Conservation (phyloP, 2,329 filamentous ascomycete species). For the Anthostomella pinea region DNA sequence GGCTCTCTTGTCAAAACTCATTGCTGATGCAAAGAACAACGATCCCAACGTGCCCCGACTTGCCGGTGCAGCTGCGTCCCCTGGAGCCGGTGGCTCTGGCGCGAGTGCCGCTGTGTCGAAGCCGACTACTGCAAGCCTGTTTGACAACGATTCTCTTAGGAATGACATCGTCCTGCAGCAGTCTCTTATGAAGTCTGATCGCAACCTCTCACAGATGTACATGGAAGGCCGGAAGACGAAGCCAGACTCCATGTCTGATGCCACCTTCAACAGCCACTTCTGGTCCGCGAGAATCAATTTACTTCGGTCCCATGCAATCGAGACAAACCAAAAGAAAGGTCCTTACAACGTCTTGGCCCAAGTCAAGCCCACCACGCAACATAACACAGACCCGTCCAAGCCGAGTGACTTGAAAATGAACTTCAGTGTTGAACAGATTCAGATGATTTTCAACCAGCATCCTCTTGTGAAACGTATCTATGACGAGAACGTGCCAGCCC, state of each 20-base stretch:
- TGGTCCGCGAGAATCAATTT: constrained; percentile 88
- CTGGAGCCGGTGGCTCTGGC: constrained; percentile 37
- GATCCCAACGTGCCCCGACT: constrained; percentile 52
- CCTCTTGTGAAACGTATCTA: constrained; percentile 87
- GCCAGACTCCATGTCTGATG: constrained; percentile 75
- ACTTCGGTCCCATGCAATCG: constrained; percentile 85
- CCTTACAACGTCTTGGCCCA: constrained; percentile 92
- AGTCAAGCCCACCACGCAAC: constrained; percentile 75
- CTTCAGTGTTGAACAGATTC: constrained; percentile 87
- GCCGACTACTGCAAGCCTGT: constrained; percentile 61
- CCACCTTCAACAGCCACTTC: constrained; percentile 86
- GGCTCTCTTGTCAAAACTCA: constrained; percentile 73
- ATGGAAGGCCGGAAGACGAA: constrained; percentile 81
- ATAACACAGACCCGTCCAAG: constrained; percentile 28
- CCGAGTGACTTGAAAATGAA: constrained; percentile 70
- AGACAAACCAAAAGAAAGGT: constrained; percentile 80
- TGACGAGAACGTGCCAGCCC: constrained; percentile 84
- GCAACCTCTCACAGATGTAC: constrained; percentile 75
- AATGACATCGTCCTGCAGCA: constrained; percentile 80
- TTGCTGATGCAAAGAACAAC: constrained; percentile 63
- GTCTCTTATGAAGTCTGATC: constrained; percentile 80
- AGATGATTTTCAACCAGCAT: constrained; percentile 90
- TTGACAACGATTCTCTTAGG: constrained; percentile 77
- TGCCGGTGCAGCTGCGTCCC: constrained; percentile 32
- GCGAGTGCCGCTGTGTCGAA: constrained; percentile 64